phyloP scores from a whole-genome alignment of 305 asterid genomes.

The Petunia hybrid region DNA sequence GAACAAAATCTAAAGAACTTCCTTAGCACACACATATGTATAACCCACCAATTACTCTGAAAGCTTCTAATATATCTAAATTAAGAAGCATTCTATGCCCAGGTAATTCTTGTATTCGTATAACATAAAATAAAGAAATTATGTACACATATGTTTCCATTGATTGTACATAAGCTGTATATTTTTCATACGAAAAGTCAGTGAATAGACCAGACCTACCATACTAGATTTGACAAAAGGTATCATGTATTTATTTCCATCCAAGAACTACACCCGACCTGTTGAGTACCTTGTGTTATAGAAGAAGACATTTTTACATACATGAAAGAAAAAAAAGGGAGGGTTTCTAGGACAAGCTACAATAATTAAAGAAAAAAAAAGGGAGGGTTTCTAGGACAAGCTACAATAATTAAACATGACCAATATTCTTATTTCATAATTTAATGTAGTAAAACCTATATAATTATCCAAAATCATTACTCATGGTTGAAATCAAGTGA shows the following conservation, averaged over 20 bases:
- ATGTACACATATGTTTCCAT: neutral
- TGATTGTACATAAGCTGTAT: neutral
- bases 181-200: neutral
- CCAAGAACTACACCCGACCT: conserved; percentile 8
- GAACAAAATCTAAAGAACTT: neutral
- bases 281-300: no score
- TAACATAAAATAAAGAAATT: neutral
- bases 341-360: neutral
- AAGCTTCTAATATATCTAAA: neutral
- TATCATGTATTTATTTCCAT: neutral
- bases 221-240: conserved; percentile 23
- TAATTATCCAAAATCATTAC: conserved; percentile 24
- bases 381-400: neutral
- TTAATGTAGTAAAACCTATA: neutral
- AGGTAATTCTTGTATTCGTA: conserved; percentile 13
- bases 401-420: conserved; percentile 16
- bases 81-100: conserved; percentile 14
- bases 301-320: neutral
- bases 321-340: neutral
- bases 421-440: conserved; percentile 15
- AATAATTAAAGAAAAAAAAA: neutral
- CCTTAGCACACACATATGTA: neutral
- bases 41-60: conserved; percentile 3
- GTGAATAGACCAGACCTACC: conserved; percentile 25
- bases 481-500: conserved; percentile 27